Base-by-base conservation (phyloP, 257 asterid genomes). In the Parsonsia alboflavescens region DNA sequence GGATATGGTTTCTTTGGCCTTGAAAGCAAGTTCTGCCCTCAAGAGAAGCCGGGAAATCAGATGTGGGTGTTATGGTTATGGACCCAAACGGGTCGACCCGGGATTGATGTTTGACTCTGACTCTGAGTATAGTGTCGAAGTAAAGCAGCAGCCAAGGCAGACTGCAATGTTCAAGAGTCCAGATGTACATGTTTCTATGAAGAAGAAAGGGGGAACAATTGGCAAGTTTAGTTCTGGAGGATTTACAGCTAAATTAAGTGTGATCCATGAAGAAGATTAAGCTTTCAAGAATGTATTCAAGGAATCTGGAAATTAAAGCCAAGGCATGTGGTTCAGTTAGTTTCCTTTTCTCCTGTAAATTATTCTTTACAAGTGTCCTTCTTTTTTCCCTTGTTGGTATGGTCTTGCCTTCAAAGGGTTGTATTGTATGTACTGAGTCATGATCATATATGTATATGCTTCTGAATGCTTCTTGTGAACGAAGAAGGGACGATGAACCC, bases 1-100 rank as follows among this genome's bases (percentile, higher is more conserved):
- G 66, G 85, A 83, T 26, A 83, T 83, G 85, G 81, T 77, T 57
- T 21, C 75, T 21, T 75, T 83, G 78, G 87, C 87, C 39, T 77
- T 78, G 11, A 83, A 80, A 69, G 85, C 87, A 15, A 83, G 79
- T 59, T 19, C 57, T 0, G 80, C 85, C 9, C 79, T 79, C 2
- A 26, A 0, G 1, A 53, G 59, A 6, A 19, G 10, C 3, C 0
- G 10, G 22, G 57, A 53, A 9, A 62, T 44, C 19, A 30, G 24
- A 24, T 16, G 63, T 10, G 53, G 78, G 3, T 75, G 74, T 54
- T 75, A 17, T 57, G 0, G 74, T 54, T 75, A 17, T 57, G 0
- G 57, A 66, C 13, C 48, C 10, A 22, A 16, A 22, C 26, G 50
- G 39, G 48, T 75, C 21, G 33, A 75, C 54, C 79, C 58, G 4